phyloP scores from a whole-genome alignment of 495 filamentous ascomycete species.

The Penicillium dipodomyicola region DNA sequence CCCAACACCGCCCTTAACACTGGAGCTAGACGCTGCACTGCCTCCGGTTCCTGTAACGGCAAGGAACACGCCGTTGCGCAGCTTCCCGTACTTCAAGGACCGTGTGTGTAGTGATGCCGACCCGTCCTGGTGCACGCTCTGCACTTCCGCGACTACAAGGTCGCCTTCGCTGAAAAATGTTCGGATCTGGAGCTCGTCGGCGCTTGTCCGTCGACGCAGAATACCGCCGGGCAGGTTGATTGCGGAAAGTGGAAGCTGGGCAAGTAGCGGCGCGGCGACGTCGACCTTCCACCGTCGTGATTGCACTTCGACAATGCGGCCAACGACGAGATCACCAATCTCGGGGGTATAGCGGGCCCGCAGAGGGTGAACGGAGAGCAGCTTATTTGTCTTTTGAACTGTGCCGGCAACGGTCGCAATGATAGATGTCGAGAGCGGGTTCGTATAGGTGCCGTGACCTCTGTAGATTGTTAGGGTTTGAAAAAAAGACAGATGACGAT shows the following conservation, averaged over 20 bases:
- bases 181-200: constrained; percentile 93
- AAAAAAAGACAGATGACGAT: neutral
- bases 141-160: constrained; percentile 85
- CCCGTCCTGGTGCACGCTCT: constrained; percentile 76
- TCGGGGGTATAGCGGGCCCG: constrained; percentile 93
- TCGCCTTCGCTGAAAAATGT: constrained; percentile 92
- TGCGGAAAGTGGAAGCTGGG: constrained; percentile 74
- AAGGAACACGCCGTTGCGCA: constrained; percentile 87
- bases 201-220: constrained; percentile 81
- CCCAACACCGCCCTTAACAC: constrained; percentile 32
- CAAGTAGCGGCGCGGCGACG: constrained; percentile 77
- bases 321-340: constrained; percentile 93
- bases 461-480: constrained; percentile 36
- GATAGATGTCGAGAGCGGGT: constrained; percentile 62
- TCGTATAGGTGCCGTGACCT: constrained; percentile 79
- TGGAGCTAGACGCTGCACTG: constrained; percentile 49
- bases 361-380: constrained; percentile 83
- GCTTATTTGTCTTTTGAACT: constrained; percentile 88
- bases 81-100: constrained; percentile 87
- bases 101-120: constrained; percentile 84
- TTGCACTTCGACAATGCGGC: constrained; percentile 89
- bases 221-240: constrained; percentile 97
- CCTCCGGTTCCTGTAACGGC: constrained; percentile 77
- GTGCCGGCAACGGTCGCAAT: constrained; percentile 84
- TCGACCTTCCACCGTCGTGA: constrained; percentile 91